Evolutionary conservation across 75 land plant species (phyloP), one percentile per base, ranked within the genome.

Genomic region (Pseudotsuga menziesii): DNA sequence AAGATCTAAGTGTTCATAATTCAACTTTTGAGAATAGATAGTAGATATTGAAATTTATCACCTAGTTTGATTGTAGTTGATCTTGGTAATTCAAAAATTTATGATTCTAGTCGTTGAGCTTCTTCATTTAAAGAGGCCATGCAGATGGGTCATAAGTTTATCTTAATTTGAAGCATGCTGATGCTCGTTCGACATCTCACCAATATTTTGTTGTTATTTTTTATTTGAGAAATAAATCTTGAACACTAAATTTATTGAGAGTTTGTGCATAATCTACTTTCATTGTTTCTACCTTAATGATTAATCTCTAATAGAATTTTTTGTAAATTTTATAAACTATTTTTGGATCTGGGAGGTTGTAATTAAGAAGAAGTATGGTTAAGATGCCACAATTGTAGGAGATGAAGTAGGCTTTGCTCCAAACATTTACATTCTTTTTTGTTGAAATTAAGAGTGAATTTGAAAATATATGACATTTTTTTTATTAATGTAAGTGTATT

Each of bases 381-480:
- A 93, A 76, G 99, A 94, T 84, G 99, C 99, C 11, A 94, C 93
- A 17, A 97, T 94, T 85, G 99, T 96, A 39, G 99, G 99, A 56
- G 99, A 96, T 84, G 99, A 96, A 82, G 99, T 97, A 89, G 99
- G 99, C 54, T 96, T 96, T 79, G 99, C 99, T 82, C 99, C 99
- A 58, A 96, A 93, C 72, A 94, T 96, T 81, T 96, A 93, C 93
- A 96, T 94, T 7, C 17, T 62, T 29, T 29, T 62, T 29, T 29
- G 32, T 29, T 29, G 32, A 29, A 29, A 29, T 29, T 29, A 29
- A 29, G 32, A 29, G 32, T 29, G 32, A 29, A 29, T 29, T 29
- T 29, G 32, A 29, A 29, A 29, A 29, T 29, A 29, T 29, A 29
- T 29, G 32, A 29, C 32, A 29, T 0, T 29, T 29, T 29, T 29